phyloP scores from a whole-genome alignment of 192 early-diverging fungal species.

The Backusella sp. region DNA sequence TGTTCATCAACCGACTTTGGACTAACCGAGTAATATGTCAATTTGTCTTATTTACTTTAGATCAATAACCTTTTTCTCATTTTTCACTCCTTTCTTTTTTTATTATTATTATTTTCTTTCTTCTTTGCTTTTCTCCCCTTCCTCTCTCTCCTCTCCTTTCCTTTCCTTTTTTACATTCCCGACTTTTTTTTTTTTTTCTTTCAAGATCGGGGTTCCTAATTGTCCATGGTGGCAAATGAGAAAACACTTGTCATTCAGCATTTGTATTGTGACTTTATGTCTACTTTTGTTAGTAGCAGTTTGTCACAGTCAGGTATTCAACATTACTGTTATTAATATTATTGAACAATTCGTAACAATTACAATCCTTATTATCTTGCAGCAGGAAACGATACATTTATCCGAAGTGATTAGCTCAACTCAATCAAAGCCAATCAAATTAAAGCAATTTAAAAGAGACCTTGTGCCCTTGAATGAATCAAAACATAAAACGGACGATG shows the following conservation, averaged over 20 bases:
- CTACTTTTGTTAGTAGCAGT: not conserved
- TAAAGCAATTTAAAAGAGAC: slow-evolving; percentile 1
- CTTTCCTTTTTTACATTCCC: not conserved
- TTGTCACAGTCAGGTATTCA: not conserved
- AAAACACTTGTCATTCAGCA: not conserved
- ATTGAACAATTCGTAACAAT: not conserved
- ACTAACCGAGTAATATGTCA: not conserved
- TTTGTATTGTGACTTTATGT: not conserved
- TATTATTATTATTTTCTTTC: not conserved
- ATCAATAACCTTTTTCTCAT: not conserved
- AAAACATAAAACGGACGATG: not conserved
- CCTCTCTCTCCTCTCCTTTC: not conserved
- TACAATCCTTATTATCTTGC: not conserved
- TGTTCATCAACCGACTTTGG: slow-evolving; percentile 2
- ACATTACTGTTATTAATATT: not conserved
- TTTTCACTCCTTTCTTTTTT: not conserved
- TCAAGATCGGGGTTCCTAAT: not conserved
- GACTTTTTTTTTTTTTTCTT: not conserved
- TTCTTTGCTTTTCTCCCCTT: not conserved
- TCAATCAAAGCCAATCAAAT: not conserved
- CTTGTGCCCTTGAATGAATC: not conserved
- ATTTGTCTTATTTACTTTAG: not conserved
- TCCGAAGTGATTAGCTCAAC: not conserved
- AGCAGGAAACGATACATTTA: not conserved
- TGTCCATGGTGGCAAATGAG: not conserved